Evolutionary conservation across 1,284 basidiomycete species (phyloP).

Genomic region (Ceratobasidium sp.): DNA sequence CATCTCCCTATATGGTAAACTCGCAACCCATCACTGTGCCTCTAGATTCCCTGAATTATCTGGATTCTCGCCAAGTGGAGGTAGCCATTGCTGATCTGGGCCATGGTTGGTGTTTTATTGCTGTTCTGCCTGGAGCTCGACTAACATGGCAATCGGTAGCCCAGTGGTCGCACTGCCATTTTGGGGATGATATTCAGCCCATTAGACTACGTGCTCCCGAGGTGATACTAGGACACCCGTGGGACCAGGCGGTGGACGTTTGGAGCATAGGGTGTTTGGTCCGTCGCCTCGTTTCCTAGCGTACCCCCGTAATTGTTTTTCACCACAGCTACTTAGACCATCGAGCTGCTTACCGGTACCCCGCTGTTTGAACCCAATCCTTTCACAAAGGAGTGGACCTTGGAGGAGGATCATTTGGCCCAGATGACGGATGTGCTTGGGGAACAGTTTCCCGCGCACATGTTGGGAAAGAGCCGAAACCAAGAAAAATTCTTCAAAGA

Average conservation of each 20-base stretch:
- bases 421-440: conserved; percentile 8
- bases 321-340: neutral
- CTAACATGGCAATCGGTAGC: neutral
- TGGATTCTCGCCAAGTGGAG: neutral
- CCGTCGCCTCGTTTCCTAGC: neutral
- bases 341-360: neutral
- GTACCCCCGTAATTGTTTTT: neutral
- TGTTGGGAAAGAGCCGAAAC: neutral
- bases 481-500: conserved; percentile 2
- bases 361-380: neutral
- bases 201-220: neutral
- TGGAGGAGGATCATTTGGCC: neutral
- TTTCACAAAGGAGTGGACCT: neutral
- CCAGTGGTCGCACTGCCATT: neutral
- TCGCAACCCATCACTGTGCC: neutral
- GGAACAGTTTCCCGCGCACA: neutral
- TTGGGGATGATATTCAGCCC: neutral
- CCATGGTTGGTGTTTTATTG: neutral
- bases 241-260: neutral
- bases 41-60: neutral
- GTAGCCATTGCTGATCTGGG: neutral
- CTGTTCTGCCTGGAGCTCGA: neutral
- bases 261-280: conserved; percentile 14
- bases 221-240: conserved; percentile 6
- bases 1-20: neutral